Conservation (phyloP, 164 flowering plant genomes). For the Vitis labrusca region DNA sequence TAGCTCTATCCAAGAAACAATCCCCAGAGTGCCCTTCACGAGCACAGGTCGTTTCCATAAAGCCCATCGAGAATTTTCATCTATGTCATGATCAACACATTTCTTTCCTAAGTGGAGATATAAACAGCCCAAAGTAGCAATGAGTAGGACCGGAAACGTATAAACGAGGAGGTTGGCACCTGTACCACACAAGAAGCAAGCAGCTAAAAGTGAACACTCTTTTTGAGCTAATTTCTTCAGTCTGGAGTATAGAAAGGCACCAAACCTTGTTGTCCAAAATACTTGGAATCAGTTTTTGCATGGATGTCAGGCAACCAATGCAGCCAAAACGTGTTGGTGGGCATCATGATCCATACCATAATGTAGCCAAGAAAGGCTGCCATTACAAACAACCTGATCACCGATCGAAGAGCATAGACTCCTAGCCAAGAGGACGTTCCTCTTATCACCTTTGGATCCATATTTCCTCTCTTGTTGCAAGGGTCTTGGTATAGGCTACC, state of each 20-base stretch:
- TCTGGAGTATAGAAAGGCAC: background rate
- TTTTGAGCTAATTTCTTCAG: too few relatives aligned
- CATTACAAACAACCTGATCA: slow-evolving; percentile 12
- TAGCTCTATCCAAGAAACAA: slow-evolving; percentile 53
- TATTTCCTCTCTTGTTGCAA: background rate
- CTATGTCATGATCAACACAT: background rate
- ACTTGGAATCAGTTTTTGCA: slow-evolving; percentile 21
- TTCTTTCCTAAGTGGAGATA: slow-evolving; percentile 20
- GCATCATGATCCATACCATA: slow-evolving; percentile 43
- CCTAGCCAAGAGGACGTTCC: background rate
- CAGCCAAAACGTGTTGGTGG: slow-evolving; percentile 23
- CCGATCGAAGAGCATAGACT: slow-evolving; percentile 12
- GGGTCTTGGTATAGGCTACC: background rate
- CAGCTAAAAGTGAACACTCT: too few relatives aligned
- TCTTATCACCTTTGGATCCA: background rate
- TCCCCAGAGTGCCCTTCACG: slow-evolving; percentile 64
- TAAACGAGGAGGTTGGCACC: slow-evolving; percentile 8
- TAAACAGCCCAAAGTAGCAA: slow-evolving; percentile 16
- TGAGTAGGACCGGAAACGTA: slow-evolving; percentile 18
- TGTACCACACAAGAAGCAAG: background rate
- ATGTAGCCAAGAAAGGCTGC: slow-evolving; percentile 28
- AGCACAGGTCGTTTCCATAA: slow-evolving; percentile 44
- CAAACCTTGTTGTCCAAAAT: slow-evolving; percentile 32
- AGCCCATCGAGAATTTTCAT: slow-evolving; percentile 1
- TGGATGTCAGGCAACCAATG: slow-evolving; percentile 24